A percentile compares a stretch with the other conserved stretches of the same genome.
Evolutionary conservation across 768 basidiomycete species (phyloP).

Genomic region (Rubroboletus satanas): DNA sequence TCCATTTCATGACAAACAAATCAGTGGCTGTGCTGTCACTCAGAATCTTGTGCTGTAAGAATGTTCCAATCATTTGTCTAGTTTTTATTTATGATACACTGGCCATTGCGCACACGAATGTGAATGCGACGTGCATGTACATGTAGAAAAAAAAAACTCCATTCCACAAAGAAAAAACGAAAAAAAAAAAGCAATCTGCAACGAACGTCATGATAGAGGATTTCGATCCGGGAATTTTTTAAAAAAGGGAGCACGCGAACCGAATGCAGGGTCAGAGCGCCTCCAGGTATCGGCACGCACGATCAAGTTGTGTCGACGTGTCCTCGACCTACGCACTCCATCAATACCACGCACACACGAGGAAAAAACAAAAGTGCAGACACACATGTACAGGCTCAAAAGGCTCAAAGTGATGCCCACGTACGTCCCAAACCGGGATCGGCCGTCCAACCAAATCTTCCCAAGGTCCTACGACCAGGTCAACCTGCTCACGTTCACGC

Average conservation of each 20-base stretch:
- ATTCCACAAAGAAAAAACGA: too few species aligned
- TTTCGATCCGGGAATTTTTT: background rate
- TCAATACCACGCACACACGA: background rate
- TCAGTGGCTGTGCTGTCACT: too few species aligned
- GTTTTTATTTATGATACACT: too few species aligned
- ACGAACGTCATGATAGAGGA: background rate
- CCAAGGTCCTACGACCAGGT: slow-evolving; percentile 43
- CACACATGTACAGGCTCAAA: slow-evolving; percentile 53
- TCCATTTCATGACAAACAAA: too few species aligned
- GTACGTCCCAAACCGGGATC: slow-evolving; percentile 50
- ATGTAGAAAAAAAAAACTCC: too few species aligned
- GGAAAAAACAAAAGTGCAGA: background rate
- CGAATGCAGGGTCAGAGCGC: background rate
- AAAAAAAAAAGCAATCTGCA: background rate
- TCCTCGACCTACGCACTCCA: slow-evolving; percentile 9
- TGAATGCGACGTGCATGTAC: too few species aligned
- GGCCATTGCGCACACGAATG: too few species aligned
- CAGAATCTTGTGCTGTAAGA: too few species aligned
- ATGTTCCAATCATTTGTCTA: too few species aligned
- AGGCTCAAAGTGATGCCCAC: slow-evolving; percentile 63
- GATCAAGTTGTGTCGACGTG: slow-evolving; percentile 24
- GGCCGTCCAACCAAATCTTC: slow-evolving; percentile 35
- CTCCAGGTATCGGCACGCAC: slow-evolving; percentile 19
- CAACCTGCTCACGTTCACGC: slow-evolving; percentile 36
- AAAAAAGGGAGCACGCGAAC: background rate